Base-by-base conservation (phyloP, 2,329 filamentous ascomycete species). In the Epichloe sibirici region DNA sequence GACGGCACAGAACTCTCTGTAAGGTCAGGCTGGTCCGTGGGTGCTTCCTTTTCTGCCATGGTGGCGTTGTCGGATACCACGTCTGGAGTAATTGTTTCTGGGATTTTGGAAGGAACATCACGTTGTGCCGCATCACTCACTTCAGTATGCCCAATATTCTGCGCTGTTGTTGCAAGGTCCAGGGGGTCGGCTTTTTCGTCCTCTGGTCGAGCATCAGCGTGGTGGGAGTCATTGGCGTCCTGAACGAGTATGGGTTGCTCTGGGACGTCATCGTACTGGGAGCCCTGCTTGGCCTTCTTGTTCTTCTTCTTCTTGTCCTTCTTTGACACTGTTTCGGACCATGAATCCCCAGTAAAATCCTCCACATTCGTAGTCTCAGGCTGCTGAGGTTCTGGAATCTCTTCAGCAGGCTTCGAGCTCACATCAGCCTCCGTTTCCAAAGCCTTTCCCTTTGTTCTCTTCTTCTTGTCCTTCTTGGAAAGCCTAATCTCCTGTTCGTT, bases 381-480 rank as follows among this genome's bases (percentile, higher is more conserved):
- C 51, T 57, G 52, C 45, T 57, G 51, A n/a, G 50, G 39, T 21
- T 51, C 45, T n/a, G 25, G 46, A 7, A 21, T 49, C 47, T 55
- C 55, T 31, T 53, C 53, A 35, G 44, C 44, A 52, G 48, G 12
- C 11, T 53, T 51, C 51, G 55, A 54, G 48, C 47, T 57, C 45
- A 56, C 56, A 49, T 53, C 48, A 49, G 53, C 45, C 31, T 51
- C 57, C 38, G 45, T 38, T 52, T 54, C 55, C 47, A 53, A 28
- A 45, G 15, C 45, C 46, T 56, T 59, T 28, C 51, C 55, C 15
- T 58, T 53, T 39, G 56, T 55, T 45, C 56, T 55, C 49, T 64
- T 65, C 62, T 66, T 67, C 63, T 63, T 68, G 58, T 62, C 67
- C 57, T 61, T 57, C 45, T 63, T 61, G 4, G 57, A 57, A 17